A percentile compares a stretch with the other conserved stretches of the same genome.
These are phyloP conservation scores for Aegilops sharonensis DNA, from an alignment of 176 grass and related monocot species.

Conservation along the genomic window DNA sequence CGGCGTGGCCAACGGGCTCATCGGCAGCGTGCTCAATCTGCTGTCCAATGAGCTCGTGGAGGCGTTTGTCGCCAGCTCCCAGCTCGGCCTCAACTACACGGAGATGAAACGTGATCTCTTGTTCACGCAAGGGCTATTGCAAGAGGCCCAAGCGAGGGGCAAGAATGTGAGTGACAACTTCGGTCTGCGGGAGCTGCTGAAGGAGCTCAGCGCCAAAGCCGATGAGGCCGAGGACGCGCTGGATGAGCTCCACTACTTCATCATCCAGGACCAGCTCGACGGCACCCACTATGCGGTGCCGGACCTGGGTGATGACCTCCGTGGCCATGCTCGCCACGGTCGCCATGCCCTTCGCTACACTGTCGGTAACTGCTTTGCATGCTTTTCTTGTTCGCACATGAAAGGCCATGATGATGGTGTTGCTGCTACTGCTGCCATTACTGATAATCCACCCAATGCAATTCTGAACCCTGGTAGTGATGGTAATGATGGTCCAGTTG, in stretches of 20 bases:
- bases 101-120: background rate
- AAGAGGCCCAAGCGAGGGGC: background rate
- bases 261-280: background rate
- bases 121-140: background rate
- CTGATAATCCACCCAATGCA: too few species aligned
- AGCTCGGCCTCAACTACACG: background rate
- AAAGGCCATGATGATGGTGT: background rate
- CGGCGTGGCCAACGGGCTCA: background rate
- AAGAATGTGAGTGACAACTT: background rate
- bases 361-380: background rate
- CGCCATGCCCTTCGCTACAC: background rate
- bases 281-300: background rate
- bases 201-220: background rate
- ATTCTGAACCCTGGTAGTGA: too few species aligned
- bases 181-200: background rate
- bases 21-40: background rate
- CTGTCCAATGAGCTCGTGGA: background rate
- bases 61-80: background rate
- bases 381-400: background rate
- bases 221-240: background rate
- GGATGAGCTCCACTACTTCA: background rate
- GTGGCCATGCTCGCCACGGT: background rate
- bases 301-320: background rate
- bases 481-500: too few species aligned
- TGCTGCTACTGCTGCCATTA: too few species aligned